Evolutionary conservation across 345 rosid genomes (phyloP).

Genomic region (Murraya paniculata): DNA sequence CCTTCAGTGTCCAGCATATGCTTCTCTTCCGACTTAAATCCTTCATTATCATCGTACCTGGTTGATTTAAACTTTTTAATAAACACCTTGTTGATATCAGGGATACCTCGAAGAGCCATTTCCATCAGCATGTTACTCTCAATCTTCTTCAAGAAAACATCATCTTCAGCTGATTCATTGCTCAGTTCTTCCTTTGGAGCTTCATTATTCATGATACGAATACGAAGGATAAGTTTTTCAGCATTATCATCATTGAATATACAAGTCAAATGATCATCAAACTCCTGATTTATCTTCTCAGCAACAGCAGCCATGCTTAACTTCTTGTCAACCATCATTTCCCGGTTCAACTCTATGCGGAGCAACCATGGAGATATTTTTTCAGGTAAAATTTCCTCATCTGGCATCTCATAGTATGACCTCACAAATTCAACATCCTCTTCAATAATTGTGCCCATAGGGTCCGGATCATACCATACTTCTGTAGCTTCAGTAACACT

Average conservation of each 20-base stretch:
- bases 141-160: slow-evolving; percentile 91
- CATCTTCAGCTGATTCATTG: slow-evolving; percentile 97
- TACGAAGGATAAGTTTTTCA: slow-evolving; percentile 83
- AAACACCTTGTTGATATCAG: slow-evolving; percentile 92
- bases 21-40: slow-evolving; percentile 79
- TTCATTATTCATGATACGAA: slow-evolving; percentile 94
- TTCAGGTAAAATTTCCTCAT: slow-evolving; percentile 89
- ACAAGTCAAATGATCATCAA: slow-evolving; percentile 90
- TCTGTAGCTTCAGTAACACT: slow-evolving; percentile 95
- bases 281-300: slow-evolving; percentile 90
- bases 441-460: slow-evolving; percentile 80
- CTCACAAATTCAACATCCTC: slow-evolving; percentile 92
- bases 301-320: slow-evolving; percentile 95
- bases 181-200: slow-evolving; percentile 77
- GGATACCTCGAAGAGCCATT: slow-evolving; percentile 97
- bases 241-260: slow-evolving; percentile 96
- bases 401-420: slow-evolving; percentile 98
- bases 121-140: slow-evolving; percentile 97
- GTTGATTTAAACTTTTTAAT: slow-evolving; percentile 76
- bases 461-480: slow-evolving; percentile 99
- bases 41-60: slow-evolving; percentile 74
- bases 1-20: slow-evolving; percentile 99
- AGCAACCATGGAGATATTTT: slow-evolving; percentile 98
- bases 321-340: slow-evolving; percentile 98
- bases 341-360: slow-evolving; percentile 93